Evolutionary conservation across 257 asterid genomes (phyloP).

Genomic region (Nicotiana tomentosiformis): DNA sequence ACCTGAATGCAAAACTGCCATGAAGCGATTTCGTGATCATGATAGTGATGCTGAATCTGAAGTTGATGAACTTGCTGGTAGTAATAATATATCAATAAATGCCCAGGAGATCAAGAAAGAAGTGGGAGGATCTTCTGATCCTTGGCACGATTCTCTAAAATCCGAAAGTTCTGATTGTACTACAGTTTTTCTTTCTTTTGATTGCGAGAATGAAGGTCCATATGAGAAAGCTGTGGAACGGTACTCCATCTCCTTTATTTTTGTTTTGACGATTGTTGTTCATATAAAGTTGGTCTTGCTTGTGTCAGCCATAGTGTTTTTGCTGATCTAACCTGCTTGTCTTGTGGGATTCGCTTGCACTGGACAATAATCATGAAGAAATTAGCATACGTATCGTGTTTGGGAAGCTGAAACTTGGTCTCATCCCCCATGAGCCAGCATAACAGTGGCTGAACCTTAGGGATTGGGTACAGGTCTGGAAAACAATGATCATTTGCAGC

Average conservation of each 20-base stretch:
- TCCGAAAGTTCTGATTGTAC: conserved; percentile 49
- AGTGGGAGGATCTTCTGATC: conserved; percentile 37
- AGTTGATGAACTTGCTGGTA: conserved; percentile 60
- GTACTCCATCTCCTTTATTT: conserved; percentile 32
- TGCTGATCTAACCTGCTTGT: background rate
- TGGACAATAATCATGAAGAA: background rate
- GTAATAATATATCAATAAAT: conserved; percentile 37
- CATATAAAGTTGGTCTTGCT: background rate
- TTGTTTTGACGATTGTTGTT: background rate
- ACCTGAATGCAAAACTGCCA: conserved; percentile 42
- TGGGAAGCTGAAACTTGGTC: background rate
- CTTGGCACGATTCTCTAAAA: conserved; percentile 57
- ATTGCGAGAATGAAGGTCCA: conserved; percentile 94
- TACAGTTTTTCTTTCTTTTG: conserved; percentile 76
- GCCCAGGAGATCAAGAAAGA: conserved; percentile 55
- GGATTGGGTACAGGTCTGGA: background rate
- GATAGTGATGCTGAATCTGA: conserved; percentile 90
- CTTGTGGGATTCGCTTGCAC: background rate
- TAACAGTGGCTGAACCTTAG: background rate
- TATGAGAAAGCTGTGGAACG: conserved; percentile 87
- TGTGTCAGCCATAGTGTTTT: background rate
- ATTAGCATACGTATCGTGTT: background rate
- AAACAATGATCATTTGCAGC: conserved; percentile 1
- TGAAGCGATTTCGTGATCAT: conserved; percentile 79
- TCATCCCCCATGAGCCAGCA: background rate